Percentiles rank a stretch among this genome's conserved stretches.
These are phyloP conservation scores for Astragalus glycyphyllos DNA, from an alignment of 306 rosid species.

Conservation along the genomic window DNA sequence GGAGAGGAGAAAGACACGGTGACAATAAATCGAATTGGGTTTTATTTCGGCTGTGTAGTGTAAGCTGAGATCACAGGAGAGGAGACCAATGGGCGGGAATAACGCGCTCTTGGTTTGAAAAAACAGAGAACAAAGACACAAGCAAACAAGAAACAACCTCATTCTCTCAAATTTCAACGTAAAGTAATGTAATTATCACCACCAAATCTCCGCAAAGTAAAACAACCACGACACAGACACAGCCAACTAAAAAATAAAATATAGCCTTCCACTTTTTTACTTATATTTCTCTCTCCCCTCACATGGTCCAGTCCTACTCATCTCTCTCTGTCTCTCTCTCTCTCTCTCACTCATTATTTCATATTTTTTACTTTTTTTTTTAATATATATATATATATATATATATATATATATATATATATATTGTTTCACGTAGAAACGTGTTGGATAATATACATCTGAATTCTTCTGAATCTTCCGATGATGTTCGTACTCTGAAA, in stretches of 20 bases:
- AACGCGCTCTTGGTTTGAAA: slow-evolving; percentile 54
- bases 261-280: slow-evolving; percentile 32
- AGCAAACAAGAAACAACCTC: slow-evolving; percentile 7
- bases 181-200: slow-evolving; percentile 8
- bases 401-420: too few species aligned
- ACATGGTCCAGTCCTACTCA: slow-evolving; percentile 43
- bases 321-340: neutral
- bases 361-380: neutral
- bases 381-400: neutral
- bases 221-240: neutral
- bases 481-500: slow-evolving; percentile 32
- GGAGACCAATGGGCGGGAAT: slow-evolving; percentile 60
- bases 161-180: neutral
- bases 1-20: too few species aligned
- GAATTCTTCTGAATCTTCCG: slow-evolving; percentile 40
- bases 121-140: neutral
- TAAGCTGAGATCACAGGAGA: too few species aligned
- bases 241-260: slow-evolving; percentile 18
- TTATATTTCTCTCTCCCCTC: slow-evolving; percentile 12
- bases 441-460: slow-evolving; percentile 35
- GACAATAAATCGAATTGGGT: too few species aligned
- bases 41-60: too few species aligned
- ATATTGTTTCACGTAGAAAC: slow-evolving; percentile 23
- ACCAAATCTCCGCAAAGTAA: slow-evolving; percentile 34
- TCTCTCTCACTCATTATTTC: slow-evolving; percentile 27